Evolutionary conservation across 2,329 filamentous ascomycete genomes (phyloP), one percentile per base, ranked within the genome.

Genomic region (Phialophora expanda): DNA sequence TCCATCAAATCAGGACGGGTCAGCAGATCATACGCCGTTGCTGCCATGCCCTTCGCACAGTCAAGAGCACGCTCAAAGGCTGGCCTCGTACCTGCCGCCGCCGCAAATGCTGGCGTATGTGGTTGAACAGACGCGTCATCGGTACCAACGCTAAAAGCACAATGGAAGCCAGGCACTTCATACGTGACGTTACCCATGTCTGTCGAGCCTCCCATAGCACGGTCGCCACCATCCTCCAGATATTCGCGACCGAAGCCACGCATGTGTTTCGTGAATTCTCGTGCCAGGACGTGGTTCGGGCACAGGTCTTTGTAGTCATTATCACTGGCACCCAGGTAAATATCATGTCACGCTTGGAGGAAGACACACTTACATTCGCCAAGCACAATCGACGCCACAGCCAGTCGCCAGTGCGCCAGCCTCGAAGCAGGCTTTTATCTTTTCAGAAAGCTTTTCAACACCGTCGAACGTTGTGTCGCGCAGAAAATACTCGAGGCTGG

Each of bases 111-210:
- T 7, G 79, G 77, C 34, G 76, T 78, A 65, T 82, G 80, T 0
- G 75, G 74, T 2, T 75, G 77, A 26, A 78, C 78, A 12, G 78
- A 75, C 0, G 75, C 38, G 61, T 1, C 64, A 12, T 32, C 70
- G 0, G 78, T 75, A 0, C 79, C 76, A 38, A 85, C 82, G 1
- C 74, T 76, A 64, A 85, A 84, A 34, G 78, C 80, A 3, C 81
- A 80, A 67, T 85, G 83, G 57, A 85, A 80, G 4, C 78, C 78
- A 1, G 83, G 83, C 1, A 81, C 74, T 1, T 77, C 66, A 58
- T 84, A 81, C 12, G 78, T 80, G 9, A 85, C 81, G 61, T 85
- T 85, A 46, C 82, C 82, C 82, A 83, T 83, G 72, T 84, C 82
- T 0, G 82, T 83, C 0, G 82, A 83, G 1, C 73, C 77, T 0